Evolutionary conservation across 108 stramenopile species (phyloP).

Genomic region (Aurantiochytrium sp.): DNA sequence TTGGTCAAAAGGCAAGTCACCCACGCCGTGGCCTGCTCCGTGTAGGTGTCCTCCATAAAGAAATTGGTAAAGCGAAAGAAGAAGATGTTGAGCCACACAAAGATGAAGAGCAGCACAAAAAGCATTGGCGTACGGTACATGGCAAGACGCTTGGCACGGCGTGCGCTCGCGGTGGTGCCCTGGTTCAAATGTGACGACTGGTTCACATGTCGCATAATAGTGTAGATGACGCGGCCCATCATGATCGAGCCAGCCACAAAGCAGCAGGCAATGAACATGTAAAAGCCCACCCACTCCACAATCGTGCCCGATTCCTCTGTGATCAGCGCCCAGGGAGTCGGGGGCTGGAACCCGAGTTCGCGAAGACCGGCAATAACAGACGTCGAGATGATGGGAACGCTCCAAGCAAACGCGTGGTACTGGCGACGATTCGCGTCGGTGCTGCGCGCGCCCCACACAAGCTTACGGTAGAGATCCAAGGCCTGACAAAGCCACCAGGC

Average conservation of each 20-base stretch:
- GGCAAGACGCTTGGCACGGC: background rate
- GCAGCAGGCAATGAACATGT: background rate
- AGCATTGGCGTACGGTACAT: constrained; percentile 15
- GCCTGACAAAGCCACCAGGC: background rate
- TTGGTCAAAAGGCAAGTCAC: background rate
- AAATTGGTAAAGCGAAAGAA: background rate
- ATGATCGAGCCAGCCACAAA: background rate
- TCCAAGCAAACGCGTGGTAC: background rate
- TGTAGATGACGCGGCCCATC: background rate
- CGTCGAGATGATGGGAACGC: background rate
- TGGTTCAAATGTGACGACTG: background rate
- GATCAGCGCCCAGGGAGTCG: background rate
- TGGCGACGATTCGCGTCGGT: background rate
- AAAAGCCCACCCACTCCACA: background rate
- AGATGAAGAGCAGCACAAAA: constrained; percentile 3
- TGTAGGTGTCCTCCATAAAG: background rate
- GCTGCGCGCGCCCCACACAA: background rate
- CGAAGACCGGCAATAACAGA: background rate
- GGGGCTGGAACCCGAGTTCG: background rate
- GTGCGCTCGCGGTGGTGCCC: background rate
- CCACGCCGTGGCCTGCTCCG: background rate
- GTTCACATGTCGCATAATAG: background rate
- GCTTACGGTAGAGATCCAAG: background rate
- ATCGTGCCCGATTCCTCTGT: background rate
- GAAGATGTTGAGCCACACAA: constrained; percentile 8